phyloP scores from a whole-genome alignment of 2,329 filamentous ascomycete species.

The Pseudogymnoascus verrucosus region DNA sequence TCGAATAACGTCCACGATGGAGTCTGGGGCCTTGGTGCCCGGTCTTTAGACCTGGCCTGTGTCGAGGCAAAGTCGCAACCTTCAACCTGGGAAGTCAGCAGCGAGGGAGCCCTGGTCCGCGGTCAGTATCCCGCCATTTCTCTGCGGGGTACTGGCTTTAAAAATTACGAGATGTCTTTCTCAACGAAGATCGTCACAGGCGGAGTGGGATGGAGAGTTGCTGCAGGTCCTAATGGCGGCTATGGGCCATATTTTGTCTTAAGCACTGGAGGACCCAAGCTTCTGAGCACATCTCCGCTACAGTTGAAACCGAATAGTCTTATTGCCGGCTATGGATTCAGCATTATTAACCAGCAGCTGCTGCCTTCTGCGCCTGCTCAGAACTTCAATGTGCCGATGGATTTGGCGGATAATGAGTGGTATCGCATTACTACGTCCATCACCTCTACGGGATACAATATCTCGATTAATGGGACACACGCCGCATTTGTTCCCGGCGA shows the following conservation, averaged over 20 bases:
- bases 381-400: slow-evolving; percentile 22
- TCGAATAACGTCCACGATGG: slow-evolving; percentile 27
- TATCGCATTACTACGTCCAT: slow-evolving; percentile 32
- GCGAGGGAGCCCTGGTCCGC: slow-evolving; percentile 30
- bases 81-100: slow-evolving; percentile 29
- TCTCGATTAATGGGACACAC: slow-evolving; percentile 24
- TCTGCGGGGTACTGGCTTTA: slow-evolving; percentile 18
- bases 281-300: background rate
- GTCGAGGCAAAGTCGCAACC: slow-evolving; percentile 31
- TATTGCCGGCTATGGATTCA: slow-evolving; percentile 28
- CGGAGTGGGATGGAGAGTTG: slow-evolving; percentile 33
- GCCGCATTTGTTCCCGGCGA: slow-evolving; percentile 10
- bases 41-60: slow-evolving; percentile 29
- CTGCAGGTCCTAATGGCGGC: slow-evolving; percentile 14
- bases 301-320: slow-evolving; percentile 28
- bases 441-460: slow-evolving; percentile 21
- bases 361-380: slow-evolving; percentile 23
- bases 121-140: slow-evolving; percentile 28
- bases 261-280: background rate
- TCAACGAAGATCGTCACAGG: slow-evolving; percentile 31
- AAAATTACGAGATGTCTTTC: slow-evolving; percentile 33
- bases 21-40: slow-evolving; percentile 33
- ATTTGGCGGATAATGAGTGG: slow-evolving; percentile 30
- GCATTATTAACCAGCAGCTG: slow-evolving; percentile 31
- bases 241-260: slow-evolving; percentile 14